These are phyloP conservation scores for Kuraishia cidri DNA, from an alignment of 805 yeast genomes.

Conservation along the genomic window DNA sequence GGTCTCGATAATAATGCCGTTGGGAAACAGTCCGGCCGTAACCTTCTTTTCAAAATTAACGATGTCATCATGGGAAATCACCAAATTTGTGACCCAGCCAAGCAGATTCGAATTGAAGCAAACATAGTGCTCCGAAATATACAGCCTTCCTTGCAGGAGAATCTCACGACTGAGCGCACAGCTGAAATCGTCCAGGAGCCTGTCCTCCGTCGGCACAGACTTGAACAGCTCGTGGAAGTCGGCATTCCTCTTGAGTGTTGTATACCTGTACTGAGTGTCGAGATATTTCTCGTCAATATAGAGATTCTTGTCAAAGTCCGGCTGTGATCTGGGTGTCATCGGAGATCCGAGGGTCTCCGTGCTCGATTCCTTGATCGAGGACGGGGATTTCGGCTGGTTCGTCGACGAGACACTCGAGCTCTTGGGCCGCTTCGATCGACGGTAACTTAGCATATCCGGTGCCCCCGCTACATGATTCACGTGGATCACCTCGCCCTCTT, in stretches of 20 bases:
- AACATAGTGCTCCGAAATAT: constrained; percentile 65
- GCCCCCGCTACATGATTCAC: constrained; percentile 9
- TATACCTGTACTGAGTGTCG: constrained; percentile 53
- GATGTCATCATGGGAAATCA: constrained; percentile 66
- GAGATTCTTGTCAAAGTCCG: constrained; percentile 26
- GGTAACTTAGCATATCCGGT: constrained; percentile 19
- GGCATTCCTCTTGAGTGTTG: constrained; percentile 52
- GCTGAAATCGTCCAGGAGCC: constrained; percentile 75
- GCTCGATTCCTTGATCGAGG: background rate
- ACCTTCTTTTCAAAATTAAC: constrained; percentile 67
- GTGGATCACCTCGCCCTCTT: constrained; percentile 3
- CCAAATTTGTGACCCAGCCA: constrained; percentile 84
- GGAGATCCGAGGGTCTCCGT: constrained; percentile 3
- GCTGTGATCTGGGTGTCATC: constrained; percentile 5
- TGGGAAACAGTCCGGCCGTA: constrained; percentile 87
- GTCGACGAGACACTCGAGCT: constrained; percentile 8
- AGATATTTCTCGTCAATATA: constrained; percentile 52
- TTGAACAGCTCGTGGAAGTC: constrained; percentile 77
- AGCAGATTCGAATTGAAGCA: constrained; percentile 83
- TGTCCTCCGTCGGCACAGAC: constrained; percentile 58
- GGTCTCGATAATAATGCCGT: constrained; percentile 66
- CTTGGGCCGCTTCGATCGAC: constrained; percentile 14
- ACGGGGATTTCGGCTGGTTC: constrained; percentile 3
- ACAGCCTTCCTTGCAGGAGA: constrained; percentile 78
- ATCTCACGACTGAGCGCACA: constrained; percentile 89